These are phyloP conservation scores for Knufia fluminis DNA, from an alignment of 2,329 filamentous ascomycete genomes.

Conservation along the genomic window DNA sequence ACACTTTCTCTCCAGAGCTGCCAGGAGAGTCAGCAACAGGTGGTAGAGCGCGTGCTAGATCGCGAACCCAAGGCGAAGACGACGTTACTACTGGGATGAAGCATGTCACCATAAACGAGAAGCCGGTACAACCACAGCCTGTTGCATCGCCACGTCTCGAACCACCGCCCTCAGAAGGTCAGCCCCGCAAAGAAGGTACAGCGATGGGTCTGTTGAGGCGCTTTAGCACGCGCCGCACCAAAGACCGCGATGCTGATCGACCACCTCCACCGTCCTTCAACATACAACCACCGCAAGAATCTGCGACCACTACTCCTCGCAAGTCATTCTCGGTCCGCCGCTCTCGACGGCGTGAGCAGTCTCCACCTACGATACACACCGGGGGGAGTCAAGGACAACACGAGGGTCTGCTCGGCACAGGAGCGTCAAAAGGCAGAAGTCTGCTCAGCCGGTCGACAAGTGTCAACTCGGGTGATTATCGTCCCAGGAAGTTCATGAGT, in stretches of 20 bases:
- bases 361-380: slow-evolving; percentile 49
- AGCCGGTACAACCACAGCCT: slow-evolving; percentile 14
- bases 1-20: slow-evolving; percentile 75
- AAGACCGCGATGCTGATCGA: slow-evolving; percentile 52
- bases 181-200: slow-evolving; percentile 73
- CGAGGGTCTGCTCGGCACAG: slow-evolving; percentile 65
- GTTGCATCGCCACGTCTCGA: slow-evolving; percentile 39
- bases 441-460: slow-evolving; percentile 79
- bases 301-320: slow-evolving; percentile 51
- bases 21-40: slow-evolving; percentile 80
- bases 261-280: slow-evolving; percentile 64
- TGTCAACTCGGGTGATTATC: slow-evolving; percentile 78
- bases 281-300: slow-evolving; percentile 66
- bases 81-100: slow-evolving; percentile 69
- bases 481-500: slow-evolving; percentile 51
- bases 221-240: slow-evolving; percentile 75
- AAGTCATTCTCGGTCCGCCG: slow-evolving; percentile 83
- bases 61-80: slow-evolving; percentile 89
- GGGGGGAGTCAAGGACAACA: slow-evolving; percentile 58
- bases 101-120: slow-evolving; percentile 47
- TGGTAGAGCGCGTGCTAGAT: slow-evolving; percentile 70
- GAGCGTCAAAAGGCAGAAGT: slow-evolving; percentile 51
- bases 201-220: slow-evolving; percentile 75
- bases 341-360: slow-evolving; percentile 45
- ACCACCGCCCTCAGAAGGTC: slow-evolving; percentile 51